Conservation (phyloP, 192 early-diverging fungal genomes). For the Funneliformis geosporum region DNA sequence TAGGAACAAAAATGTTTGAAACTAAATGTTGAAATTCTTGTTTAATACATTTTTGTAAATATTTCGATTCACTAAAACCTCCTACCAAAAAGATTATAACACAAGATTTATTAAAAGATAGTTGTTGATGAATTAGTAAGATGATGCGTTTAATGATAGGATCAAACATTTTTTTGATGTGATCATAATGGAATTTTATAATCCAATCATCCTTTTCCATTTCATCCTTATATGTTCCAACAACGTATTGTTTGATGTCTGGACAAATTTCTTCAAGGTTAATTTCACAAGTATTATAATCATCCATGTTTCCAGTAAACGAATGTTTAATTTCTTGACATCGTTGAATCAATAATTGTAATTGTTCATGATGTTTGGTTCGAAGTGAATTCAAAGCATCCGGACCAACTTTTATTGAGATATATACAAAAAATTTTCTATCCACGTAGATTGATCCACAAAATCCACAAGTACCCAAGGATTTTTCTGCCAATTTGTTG, state of each 20-base stretch:
- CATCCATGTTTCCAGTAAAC: neutral
- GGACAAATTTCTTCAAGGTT: slow-evolving; percentile 21
- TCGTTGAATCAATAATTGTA: slow-evolving; percentile 3
- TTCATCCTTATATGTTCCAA: slow-evolving; percentile 38
- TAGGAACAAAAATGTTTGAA: neutral
- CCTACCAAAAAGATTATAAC: slow-evolving; percentile 57
- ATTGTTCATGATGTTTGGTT: slow-evolving; percentile 24
- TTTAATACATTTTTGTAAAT: slow-evolving; percentile 30
- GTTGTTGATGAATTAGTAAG: slow-evolving; percentile 50
- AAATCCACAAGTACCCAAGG: slow-evolving; percentile 34
- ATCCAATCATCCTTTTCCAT: slow-evolving; percentile 48
- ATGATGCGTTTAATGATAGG: slow-evolving; percentile 54
- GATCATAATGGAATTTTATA: slow-evolving; percentile 44
- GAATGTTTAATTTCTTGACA: neutral
- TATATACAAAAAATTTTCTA: slow-evolving; percentile 45
- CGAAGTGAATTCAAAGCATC: slow-evolving; percentile 40
- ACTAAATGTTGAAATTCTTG: neutral
- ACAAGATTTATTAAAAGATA: slow-evolving; percentile 42
- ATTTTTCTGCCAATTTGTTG: slow-evolving; percentile 39
- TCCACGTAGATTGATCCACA: slow-evolving; percentile 47
- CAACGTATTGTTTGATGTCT: slow-evolving; percentile 3
- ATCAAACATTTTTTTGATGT: slow-evolving; percentile 56
- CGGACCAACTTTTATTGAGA: slow-evolving; percentile 49
- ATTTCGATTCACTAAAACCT: slow-evolving; percentile 55
- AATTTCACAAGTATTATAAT: neutral